Conservation (phyloP, 2,329 filamentous ascomycete species). For the Leptoxyphium fumago region DNA sequence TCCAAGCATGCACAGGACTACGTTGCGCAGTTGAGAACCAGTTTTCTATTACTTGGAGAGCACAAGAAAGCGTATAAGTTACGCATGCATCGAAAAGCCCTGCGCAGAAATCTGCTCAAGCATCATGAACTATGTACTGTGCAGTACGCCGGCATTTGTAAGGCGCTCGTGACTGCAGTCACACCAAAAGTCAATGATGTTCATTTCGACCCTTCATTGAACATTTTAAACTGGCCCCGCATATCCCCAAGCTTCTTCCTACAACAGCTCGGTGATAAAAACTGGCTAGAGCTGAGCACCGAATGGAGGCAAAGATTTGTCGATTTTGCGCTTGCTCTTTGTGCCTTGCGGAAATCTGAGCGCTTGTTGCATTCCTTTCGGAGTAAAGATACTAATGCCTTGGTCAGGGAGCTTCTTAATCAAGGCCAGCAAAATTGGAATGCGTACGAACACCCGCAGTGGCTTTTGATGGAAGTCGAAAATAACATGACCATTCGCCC, state of each 20-base stretch:
- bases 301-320: conserved; percentile 29
- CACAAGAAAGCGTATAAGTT: not conserved
- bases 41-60: not conserved
- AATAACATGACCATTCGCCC: conserved; percentile 46
- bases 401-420: conserved; percentile 31
- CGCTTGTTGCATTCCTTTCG: conserved; percentile 23
- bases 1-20: not conserved
- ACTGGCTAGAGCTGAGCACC: conserved; percentile 16
- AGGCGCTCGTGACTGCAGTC: no score
- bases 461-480: conserved; percentile 54
- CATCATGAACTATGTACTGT: no score
- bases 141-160: no score
- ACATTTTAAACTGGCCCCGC: conserved; percentile 22
- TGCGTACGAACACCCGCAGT: conserved; percentile 41
- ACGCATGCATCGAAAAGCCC: not conserved
- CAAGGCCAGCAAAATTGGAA: conserved; percentile 42
- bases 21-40: not conserved
- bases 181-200: no score
- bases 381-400: conserved; percentile 5
- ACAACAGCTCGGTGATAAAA: conserved; percentile 30
- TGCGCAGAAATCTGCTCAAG: conserved; percentile 18
- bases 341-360: conserved; percentile 30
- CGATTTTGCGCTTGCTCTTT: conserved; percentile 29
- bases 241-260: conserved; percentile 31
- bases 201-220: no score